Percentiles rank a stretch among this genome's conserved stretches.
phyloP scores from a whole-genome alignment of 2,329 filamentous ascomycete genomes.

The Fusarium globosum region DNA sequence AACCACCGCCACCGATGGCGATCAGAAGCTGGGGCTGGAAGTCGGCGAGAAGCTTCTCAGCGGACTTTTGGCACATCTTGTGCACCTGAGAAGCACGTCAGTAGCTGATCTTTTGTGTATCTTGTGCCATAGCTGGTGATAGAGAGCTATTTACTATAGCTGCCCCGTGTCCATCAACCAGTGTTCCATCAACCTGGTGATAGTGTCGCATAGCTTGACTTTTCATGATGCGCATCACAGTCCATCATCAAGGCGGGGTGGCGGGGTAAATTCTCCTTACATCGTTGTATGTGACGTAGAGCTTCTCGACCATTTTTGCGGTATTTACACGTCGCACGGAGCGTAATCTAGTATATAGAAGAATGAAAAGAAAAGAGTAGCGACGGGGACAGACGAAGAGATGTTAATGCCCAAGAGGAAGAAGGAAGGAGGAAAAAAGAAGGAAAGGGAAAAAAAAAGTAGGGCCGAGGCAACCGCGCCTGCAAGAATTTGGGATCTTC shows the following conservation, averaged over 20 bases:
- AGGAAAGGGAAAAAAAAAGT: conserved; percentile 17
- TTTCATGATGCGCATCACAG: conserved; percentile 33
- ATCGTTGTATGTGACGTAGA: conserved; percentile 94
- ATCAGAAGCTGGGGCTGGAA: conserved; percentile 97
- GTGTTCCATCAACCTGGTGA: background rate
- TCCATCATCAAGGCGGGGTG: conserved; percentile 42
- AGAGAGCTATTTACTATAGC: background rate
- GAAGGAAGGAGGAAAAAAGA: conserved; percentile 12
- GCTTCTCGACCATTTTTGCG: conserved; percentile 80
- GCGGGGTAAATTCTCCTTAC: conserved; percentile 61
- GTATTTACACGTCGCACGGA: conserved; percentile 24
- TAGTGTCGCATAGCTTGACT: conserved; percentile 13
- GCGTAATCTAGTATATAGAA: background rate
- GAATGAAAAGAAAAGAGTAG: background rate
- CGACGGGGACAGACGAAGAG: conserved; percentile 25
- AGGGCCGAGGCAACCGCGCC: conserved; percentile 32
- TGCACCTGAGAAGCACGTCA: conserved; percentile 74
- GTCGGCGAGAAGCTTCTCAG: conserved; percentile 81
- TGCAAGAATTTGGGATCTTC: conserved; percentile 33
- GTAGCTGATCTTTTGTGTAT: background rate
- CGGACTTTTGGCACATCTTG: conserved; percentile 93
- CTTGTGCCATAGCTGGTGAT: background rate
- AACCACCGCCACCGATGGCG: conserved; percentile 96
- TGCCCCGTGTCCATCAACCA: background rate
- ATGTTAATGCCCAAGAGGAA: conserved; percentile 31